Evolutionary conservation across 2,329 filamentous ascomycete genomes (phyloP).

Genomic region (Fusarium falciforme): DNA sequence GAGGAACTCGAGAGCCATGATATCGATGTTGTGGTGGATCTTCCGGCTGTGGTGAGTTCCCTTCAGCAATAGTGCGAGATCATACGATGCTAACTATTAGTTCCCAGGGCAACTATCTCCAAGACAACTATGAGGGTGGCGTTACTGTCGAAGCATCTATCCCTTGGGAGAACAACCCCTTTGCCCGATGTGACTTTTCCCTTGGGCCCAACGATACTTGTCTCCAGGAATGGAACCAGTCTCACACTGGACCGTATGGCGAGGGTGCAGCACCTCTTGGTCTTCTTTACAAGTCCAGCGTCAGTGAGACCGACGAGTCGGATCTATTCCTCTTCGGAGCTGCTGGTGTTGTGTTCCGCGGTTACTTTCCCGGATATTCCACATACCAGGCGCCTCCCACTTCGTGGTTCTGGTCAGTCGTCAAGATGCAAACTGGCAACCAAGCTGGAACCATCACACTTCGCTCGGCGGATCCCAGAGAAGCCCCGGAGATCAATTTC

Average conservation of each 20-base stretch:
- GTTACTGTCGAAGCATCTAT: slow-evolving; percentile 35
- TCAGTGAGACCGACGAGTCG: slow-evolving; percentile 38
- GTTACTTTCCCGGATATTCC: slow-evolving; percentile 45
- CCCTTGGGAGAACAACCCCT: slow-evolving; percentile 28
- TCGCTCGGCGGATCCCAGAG: slow-evolving; percentile 69
- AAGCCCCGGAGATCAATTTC: slow-evolving; percentile 71
- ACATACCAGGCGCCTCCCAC: slow-evolving; percentile 47
- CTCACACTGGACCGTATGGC: slow-evolving; percentile 36
- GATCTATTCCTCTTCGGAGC: slow-evolving; percentile 47
- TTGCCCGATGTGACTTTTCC: slow-evolving; percentile 17
- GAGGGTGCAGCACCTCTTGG: slow-evolving; percentile 40
- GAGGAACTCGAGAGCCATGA: slow-evolving; percentile 50
- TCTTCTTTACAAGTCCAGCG: slow-evolving; percentile 45
- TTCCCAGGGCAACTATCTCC: slow-evolving; percentile 34
- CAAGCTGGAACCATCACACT: slow-evolving; percentile 70
- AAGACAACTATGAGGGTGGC: slow-evolving; percentile 44
- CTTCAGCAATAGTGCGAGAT: no score
- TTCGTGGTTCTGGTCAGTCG: slow-evolving; percentile 29
- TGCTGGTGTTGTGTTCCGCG: slow-evolving; percentile 42
- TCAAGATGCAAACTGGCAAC: slow-evolving; percentile 74
- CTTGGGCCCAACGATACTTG: slow-evolving; percentile 47
- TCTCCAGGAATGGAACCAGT: slow-evolving; percentile 45
- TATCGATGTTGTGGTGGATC: slow-evolving; percentile 59
- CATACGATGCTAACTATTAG: not conserved
- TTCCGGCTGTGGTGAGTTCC: slow-evolving; percentile 54